These are phyloP conservation scores for Phoma sp. DNA, from an alignment of 2,329 filamentous ascomycete species.

Conservation along the genomic window DNA sequence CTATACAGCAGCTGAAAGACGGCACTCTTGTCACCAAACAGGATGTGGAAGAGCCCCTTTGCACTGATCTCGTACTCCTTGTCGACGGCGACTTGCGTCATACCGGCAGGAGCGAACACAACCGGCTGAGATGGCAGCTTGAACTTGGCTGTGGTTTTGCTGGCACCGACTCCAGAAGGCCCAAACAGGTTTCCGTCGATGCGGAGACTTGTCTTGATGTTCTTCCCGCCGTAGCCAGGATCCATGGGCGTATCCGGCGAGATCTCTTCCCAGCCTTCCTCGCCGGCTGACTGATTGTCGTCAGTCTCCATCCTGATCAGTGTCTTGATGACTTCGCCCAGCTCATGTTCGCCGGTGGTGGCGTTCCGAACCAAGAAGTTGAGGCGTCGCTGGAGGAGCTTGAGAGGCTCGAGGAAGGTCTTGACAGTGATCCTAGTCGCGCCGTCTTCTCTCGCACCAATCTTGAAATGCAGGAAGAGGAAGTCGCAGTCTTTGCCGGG, in stretches of 20 bases:
- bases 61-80: slow-evolving; percentile 88
- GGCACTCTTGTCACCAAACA: slow-evolving; percentile 95
- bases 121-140: slow-evolving; percentile 83
- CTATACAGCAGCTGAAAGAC: slow-evolving; percentile 92
- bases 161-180: slow-evolving; percentile 46
- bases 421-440: slow-evolving; percentile 85
- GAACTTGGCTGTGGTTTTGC: slow-evolving; percentile 70
- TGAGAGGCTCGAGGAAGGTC: slow-evolving; percentile 87
- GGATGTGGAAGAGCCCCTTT: slow-evolving; percentile 92
- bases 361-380: slow-evolving; percentile 86
- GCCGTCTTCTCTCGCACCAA: slow-evolving; percentile 66
- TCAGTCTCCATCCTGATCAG: slow-evolving; percentile 77
- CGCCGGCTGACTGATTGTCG: slow-evolving; percentile 68
- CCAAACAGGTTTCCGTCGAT: slow-evolving; percentile 69
- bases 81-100: slow-evolving; percentile 77
- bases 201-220: slow-evolving; percentile 65
- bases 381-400: slow-evolving; percentile 80
- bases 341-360: slow-evolving; percentile 72
- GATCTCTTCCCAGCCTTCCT: slow-evolving; percentile 91
- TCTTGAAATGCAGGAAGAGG: slow-evolving; percentile 81
- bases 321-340: slow-evolving; percentile 74
- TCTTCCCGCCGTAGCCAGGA: slow-evolving; percentile 55
- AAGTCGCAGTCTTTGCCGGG: slow-evolving; percentile 93
- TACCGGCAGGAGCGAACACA: slow-evolving; percentile 81
- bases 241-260: slow-evolving; percentile 68